Evolutionary conservation across 2,329 filamentous ascomycete genomes (phyloP), one percentile per base, ranked within the genome.

Genomic region (Orbilia javanica): DNA sequence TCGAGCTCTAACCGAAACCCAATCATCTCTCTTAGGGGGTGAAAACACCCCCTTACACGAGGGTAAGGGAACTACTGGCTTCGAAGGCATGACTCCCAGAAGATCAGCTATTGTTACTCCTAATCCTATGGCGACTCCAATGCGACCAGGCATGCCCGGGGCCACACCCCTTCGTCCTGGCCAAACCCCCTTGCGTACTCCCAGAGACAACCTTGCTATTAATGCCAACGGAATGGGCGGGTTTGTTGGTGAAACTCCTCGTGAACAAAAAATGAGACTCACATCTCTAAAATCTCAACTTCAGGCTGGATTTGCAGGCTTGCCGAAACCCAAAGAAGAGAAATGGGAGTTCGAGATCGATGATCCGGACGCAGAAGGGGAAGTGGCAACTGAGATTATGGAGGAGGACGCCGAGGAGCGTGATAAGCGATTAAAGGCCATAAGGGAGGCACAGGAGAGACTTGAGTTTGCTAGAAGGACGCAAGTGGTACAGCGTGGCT

Each of bases 1-100:
- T 57, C 90, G 92, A 80, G 93, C 96, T 6, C 86, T 97, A 63
- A 98, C 94, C 0, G 92, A 97, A 83, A 98, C 95, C 0, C 93
- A 98, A 82, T 98, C 96, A 20, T 97, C 93, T 8, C 86, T 99
- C 7, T 87, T 99, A 0, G 96, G 96, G 79, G 96, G 95, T 13
- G 96, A 99, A 80, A 98, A 98, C 82, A 94, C 94, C 0, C 93
- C 93, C 50, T 87, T 99, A 10, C 89, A 94, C 73, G 93, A 97
- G 82, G 93, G 93, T 4, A 86, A 88, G 52, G 90, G 89, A 2
- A 96, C 94, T 10, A 97, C 94, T 5, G 94, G 94, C 0, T 96
- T 97, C 81, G 92, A 96, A 81, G 92, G 94, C 44, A 92, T 92
- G 48, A 89, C 93, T 0, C 94, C 95, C 42, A 89, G 93, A 72